Percentiles rank a stretch among this genome's conserved stretches.
These are phyloP conservation scores for Fusarium aywerte DNA, from an alignment of 2,329 filamentous ascomycete genomes.

Conservation along the genomic window DNA sequence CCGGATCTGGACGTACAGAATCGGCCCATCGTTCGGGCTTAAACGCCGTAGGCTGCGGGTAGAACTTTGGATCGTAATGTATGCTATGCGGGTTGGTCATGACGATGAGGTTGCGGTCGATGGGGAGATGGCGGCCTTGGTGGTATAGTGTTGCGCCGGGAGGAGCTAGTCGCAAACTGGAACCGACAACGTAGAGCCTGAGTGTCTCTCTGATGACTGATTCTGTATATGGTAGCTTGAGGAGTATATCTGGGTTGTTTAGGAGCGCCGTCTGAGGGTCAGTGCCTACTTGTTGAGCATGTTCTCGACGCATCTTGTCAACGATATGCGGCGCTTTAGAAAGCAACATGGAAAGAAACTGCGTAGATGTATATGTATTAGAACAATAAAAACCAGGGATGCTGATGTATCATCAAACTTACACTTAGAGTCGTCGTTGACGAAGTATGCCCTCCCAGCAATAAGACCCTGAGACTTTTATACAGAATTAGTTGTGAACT, in stretches of 20 bases:
- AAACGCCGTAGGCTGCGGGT: neutral
- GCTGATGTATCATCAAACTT: too few relatives aligned
- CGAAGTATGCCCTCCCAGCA: conserved; percentile 27
- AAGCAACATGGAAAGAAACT: conserved; percentile 27
- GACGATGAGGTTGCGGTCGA: conserved; percentile 13
- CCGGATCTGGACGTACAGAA: neutral
- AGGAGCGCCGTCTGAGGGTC: neutral
- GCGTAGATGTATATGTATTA: neutral
- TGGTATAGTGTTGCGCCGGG: neutral
- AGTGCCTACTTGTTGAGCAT: neutral
- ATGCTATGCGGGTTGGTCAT: conserved; percentile 10
- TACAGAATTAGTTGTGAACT: neutral
- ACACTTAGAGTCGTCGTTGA: conserved; percentile 17
- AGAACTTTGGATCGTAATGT: conserved; percentile 13
- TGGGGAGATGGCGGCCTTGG: conserved; percentile 4
- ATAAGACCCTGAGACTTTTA: conserved; percentile 11
- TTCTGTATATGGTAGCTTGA: conserved; percentile 16
- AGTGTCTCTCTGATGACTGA: conserved; percentile 18
- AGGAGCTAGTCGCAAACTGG: neutral
- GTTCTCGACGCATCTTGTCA: conserved; percentile 20
- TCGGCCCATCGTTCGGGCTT: conserved; percentile 22
- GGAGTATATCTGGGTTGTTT: conserved; percentile 6
- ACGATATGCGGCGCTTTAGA: conserved; percentile 1
- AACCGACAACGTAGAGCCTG: conserved; percentile 20
- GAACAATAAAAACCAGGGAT: too few relatives aligned